A percentile compares a stretch with the other conserved stretches of the same genome.
phyloP scores from a whole-genome alignment of 2,329 filamentous ascomycete genomes.

The Venturia asperata region DNA sequence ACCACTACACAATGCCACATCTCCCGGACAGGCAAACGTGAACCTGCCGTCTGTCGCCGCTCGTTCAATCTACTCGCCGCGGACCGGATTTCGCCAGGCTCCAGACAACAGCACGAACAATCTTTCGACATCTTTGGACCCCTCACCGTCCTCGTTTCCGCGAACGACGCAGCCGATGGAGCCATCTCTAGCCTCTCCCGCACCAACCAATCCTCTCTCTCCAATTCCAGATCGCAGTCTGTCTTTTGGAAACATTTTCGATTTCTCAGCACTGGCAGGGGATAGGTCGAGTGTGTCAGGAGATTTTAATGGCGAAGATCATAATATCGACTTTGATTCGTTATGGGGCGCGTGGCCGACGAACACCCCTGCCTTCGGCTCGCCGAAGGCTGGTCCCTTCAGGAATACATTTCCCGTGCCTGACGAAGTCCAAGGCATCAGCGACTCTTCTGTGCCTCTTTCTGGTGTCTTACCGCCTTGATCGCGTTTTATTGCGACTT shows the following conservation, averaged over 20 bases:
- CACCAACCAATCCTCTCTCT: constrained; percentile 12
- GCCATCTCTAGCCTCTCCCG: constrained; percentile 14
- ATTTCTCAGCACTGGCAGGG: constrained; percentile 32
- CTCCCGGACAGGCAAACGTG: constrained; percentile 91
- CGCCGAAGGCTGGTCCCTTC: not conserved
- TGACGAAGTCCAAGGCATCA: constrained; percentile 26
- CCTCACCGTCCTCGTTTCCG: not conserved
- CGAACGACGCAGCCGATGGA: constrained; percentile 12
- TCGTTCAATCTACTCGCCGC: not conserved
- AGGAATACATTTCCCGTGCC: not conserved
- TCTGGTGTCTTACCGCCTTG: constrained; percentile 25
- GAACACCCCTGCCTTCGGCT: constrained; percentile 13
- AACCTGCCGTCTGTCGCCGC: not conserved
- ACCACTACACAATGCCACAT: constrained; percentile 40
- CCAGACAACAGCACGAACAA: not conserved
- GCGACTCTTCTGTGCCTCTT: constrained; percentile 30
- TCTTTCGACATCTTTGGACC: not conserved
- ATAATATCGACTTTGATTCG: constrained; percentile 37
- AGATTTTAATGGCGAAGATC: constrained; percentile 30
- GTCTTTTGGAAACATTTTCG: constrained; percentile 27
- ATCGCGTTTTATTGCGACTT: not conserved
- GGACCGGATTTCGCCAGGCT: not conserved
- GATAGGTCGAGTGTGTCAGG: constrained; percentile 25
- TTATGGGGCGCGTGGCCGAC: constrained; percentile 35
- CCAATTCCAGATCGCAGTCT: constrained; percentile 8